Conservation (phyloP, 1,139 yeast genomes). For the Lodderomyces beijingensis region DNA sequence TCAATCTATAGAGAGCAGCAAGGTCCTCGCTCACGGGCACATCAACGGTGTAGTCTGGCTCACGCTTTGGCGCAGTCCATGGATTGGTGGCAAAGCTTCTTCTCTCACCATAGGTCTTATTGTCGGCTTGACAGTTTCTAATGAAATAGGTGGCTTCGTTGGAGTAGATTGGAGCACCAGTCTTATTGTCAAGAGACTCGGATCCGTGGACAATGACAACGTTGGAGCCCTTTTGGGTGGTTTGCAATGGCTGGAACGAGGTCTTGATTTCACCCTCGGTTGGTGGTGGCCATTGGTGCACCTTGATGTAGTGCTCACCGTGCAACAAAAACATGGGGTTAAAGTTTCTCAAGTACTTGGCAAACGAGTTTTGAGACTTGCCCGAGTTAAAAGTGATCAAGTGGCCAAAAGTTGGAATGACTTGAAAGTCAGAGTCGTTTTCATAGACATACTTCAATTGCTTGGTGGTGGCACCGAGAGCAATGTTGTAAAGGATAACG, state of each 20-base stretch:
- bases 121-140: slow-evolving; percentile 74
- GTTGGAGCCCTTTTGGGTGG: slow-evolving; percentile 85
- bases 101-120: slow-evolving; percentile 46
- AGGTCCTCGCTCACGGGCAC: slow-evolving; percentile 66
- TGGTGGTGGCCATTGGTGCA: slow-evolving; percentile 78
- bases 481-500: slow-evolving; percentile 80
- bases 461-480: slow-evolving; percentile 77
- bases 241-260: slow-evolving; percentile 62
- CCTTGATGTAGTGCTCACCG: slow-evolving; percentile 90
- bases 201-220: slow-evolving; percentile 77
- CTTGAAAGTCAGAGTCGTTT: slow-evolving; percentile 72
- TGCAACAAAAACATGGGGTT: slow-evolving; percentile 87
- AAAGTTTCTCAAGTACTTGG: slow-evolving; percentile 67
- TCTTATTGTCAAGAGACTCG: slow-evolving; percentile 61
- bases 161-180: slow-evolving; percentile 68
- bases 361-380: slow-evolving; percentile 49
- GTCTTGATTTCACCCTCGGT: slow-evolving; percentile 63
- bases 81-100: slow-evolving; percentile 57
- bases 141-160: slow-evolving; percentile 85
- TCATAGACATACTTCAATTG: slow-evolving; percentile 83
- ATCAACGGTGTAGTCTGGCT: slow-evolving; percentile 64
- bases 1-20: slow-evolving; percentile 86
- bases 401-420: slow-evolving; percentile 90
- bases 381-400: slow-evolving; percentile 62
- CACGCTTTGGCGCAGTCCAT: slow-evolving; percentile 60